Percentiles rank a stretch among this genome's conserved stretches.
These are phyloP conservation scores for Parachaetomium inaequale DNA, from an alignment of 495 filamentous ascomycete genomes.

Conservation along the genomic window DNA sequence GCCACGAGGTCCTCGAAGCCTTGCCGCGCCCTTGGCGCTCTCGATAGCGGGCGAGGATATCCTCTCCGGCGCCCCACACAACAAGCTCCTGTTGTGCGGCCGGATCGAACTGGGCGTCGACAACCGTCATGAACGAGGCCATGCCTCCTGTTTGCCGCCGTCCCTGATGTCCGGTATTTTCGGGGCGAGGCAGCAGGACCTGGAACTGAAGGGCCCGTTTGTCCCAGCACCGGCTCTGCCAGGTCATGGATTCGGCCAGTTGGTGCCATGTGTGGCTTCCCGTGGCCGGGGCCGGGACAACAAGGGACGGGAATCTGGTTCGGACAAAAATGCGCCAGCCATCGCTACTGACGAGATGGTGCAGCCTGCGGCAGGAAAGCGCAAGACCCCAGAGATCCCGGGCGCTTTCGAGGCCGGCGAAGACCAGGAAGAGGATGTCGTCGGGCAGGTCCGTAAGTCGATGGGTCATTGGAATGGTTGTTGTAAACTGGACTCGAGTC, in stretches of 20 bases:
- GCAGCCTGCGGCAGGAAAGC: constrained; percentile 30
- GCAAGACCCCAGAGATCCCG: constrained; percentile 35
- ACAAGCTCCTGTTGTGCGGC: constrained; percentile 38
- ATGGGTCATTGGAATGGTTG: background rate
- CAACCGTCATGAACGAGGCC: constrained; percentile 34
- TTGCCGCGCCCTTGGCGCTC: constrained; percentile 20
- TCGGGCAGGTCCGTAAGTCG: constrained; percentile 30
- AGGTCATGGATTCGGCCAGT: constrained; percentile 39
- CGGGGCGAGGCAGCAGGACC: constrained; percentile 13
- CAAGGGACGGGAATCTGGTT: constrained; percentile 36
- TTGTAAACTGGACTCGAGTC: no score
- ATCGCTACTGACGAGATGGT: constrained; percentile 28
- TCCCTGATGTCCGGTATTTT: background rate
- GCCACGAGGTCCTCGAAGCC: constrained; percentile 30
- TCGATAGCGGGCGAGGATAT: constrained; percentile 36
- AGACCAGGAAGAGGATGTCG: constrained; percentile 41
- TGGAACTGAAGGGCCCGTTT: constrained; percentile 35
- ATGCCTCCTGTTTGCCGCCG: background rate
- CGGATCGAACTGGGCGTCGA: constrained; percentile 37
- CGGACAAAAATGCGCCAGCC: constrained; percentile 47
- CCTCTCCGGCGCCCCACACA: constrained; percentile 46
- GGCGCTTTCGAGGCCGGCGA: constrained; percentile 38
- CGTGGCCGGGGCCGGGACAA: constrained; percentile 16
- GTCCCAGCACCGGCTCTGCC: constrained; percentile 46
- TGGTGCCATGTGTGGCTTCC: constrained; percentile 32